Base-by-base conservation (phyloP, 257 asterid genomes). In the Scutellaria barbata region DNA sequence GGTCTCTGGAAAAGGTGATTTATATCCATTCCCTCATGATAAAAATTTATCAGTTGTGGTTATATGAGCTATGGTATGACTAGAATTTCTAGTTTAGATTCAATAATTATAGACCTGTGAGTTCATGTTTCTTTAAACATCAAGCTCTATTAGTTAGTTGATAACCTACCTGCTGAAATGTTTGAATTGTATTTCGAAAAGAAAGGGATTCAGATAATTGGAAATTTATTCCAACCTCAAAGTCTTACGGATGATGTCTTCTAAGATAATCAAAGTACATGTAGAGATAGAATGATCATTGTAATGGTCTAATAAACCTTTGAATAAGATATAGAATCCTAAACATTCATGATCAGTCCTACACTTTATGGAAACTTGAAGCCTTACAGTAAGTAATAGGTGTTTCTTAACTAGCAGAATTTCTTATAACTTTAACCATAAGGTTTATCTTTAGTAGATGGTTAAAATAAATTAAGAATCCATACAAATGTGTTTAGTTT, bases 1-100 rank as follows among this genome's bases (percentile, higher is more conserved):
- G 96, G 86, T 76, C 88, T 95, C 78, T 73, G 85, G 78, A 89
- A 89, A 82, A 82, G 96, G 99, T 95, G 72, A 77, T 53, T 22
- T 53, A 20, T 68, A 50, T 68, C 51, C n/a, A 48, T 75, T 14
- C 56, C 66, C 53, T 65, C 39, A 14, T n/a, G n/a, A n/a, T n/a
- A n/a, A n/a, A n/a, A n/a, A n/a, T 7, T 64, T 30, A 9, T 77
- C 42, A 30, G 68, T 43, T 40, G 48, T 54, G 51, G 52, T 33
- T 68, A 43, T 67, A 18, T 43, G 61, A 60, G 55, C 54, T 74
- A 17, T 63, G 8, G 5, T 60, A 69, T 30, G 59, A 33, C 47
- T 54, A 35, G 45, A 69, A 45, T 64, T 42, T 16, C 48, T 65
- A 25, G 30, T 58, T 71, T 61, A 50, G 53, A 42, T 74, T 40